Evolutionary conservation across 1,139 yeast species (phyloP), one percentile per base, ranked within the genome.

Genomic region (Kodamaea derodonti): DNA sequence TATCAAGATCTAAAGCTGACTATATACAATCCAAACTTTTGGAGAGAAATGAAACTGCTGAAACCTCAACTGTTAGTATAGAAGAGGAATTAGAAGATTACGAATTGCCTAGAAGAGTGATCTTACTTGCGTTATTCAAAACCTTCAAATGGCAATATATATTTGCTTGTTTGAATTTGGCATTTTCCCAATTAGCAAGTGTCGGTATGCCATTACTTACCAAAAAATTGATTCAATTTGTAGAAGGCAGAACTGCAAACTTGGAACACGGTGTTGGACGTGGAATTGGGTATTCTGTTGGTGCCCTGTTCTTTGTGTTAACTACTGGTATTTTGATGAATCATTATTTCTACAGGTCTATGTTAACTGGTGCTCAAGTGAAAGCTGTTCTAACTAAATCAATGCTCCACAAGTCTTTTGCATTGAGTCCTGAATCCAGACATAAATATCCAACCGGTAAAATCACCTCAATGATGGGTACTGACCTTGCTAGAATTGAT

Each of bases 401-500:
- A 2, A 47, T 64, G 9, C 48, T 64, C 27, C 56, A 53, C 15
- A 65, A 65, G 36, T 52, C 68, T 1, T 62, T 61, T 41, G 46
- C 48, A 20, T 46, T 62, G 20, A 56, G 49, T 42, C 58, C 60
- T 4, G 47, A 47, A 34, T 45, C 60, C 12, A 52, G 51, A 32
- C 62, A 56, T 43, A 48, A 56, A 36, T 65, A 43, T 36, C 52
- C 69, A 2, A 33, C 48, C 1, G 61, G 65, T 24, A 62, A 58
- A 35, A 58, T 65, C 38, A 64, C 70, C 14, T 62, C 80, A 13
- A 59, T 85, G 51, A 72, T 86, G 59, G 82, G 92, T n/a, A 80
- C 94, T 2, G 95, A 86, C 52, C 68, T 87, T 37, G 76, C 90
- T 18, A 75, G 95, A 50, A 72, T 87, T 27, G 95, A 86, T 52